Conservation (phyloP, 108 stramenopile genomes). For the Discostella pseudostelligera region DNA sequence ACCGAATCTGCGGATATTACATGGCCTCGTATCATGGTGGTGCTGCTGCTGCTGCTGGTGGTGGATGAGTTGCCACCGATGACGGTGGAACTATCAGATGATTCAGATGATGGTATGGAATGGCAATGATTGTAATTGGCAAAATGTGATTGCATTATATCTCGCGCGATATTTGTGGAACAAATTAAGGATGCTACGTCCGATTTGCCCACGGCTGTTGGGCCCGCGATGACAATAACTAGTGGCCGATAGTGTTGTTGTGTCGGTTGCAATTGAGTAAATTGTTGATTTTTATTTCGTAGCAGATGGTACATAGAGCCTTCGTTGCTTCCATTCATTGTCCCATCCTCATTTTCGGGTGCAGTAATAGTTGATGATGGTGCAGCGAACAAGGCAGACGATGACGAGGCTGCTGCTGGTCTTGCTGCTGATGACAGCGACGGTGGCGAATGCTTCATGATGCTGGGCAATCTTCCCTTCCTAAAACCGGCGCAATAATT, state of each 20-base stretch:
- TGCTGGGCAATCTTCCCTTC: background rate
- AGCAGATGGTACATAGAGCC: too few relatives aligned
- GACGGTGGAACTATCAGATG: background rate
- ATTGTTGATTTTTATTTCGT: too few relatives aligned
- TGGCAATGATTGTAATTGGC: constrained; percentile 27
- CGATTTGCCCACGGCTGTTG: constrained; percentile 92
- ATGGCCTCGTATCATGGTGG: constrained; percentile 36
- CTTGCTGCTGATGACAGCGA: too few relatives aligned
- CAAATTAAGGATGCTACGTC: constrained; percentile 85
- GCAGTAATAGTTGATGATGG: too few relatives aligned
- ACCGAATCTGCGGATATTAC: constrained; percentile 94
- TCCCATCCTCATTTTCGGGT: too few relatives aligned
- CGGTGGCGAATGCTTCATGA: too few relatives aligned
- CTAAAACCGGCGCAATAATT: too few relatives aligned
- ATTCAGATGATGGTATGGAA: background rate
- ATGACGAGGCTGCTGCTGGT: too few relatives aligned
- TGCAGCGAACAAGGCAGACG: too few relatives aligned
- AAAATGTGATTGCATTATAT: constrained; percentile 18
- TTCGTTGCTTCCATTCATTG: too few relatives aligned
- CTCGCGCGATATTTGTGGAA: constrained; percentile 27
- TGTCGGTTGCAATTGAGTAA: too few relatives aligned
- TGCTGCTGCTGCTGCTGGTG: constrained; percentile 4
- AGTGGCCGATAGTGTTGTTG: constrained; percentile 24
- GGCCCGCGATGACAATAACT: constrained; percentile 86
- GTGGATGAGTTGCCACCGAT: background rate